phyloP scores from a whole-genome alignment of 2,329 filamentous ascomycete genomes.

The Aureobasidium uvarum region DNA sequence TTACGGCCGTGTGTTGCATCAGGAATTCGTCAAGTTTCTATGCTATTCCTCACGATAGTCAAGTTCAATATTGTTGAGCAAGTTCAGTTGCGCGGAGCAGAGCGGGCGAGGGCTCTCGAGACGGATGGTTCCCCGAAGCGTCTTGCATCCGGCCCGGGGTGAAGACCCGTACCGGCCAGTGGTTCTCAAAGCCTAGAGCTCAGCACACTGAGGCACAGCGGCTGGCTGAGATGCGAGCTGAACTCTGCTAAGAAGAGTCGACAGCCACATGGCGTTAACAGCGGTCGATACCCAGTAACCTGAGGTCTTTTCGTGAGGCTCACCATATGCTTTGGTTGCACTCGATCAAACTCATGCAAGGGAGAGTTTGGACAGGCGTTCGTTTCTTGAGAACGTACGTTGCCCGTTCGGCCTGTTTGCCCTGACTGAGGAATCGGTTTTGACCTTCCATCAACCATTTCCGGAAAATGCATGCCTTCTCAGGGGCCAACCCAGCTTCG shows the following conservation, averaged over 20 bases:
- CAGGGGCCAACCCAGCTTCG: not conserved
- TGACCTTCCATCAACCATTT: not conserved
- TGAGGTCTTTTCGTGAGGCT: not conserved
- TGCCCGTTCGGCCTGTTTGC: not conserved
- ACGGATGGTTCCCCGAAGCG: not conserved
- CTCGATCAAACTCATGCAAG: not conserved
- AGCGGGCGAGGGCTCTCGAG: not conserved
- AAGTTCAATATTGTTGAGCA: not conserved
- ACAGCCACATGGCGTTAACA: constrained; percentile 11
- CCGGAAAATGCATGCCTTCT: not conserved
- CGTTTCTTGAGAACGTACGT: constrained; percentile 3
- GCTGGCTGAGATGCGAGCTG: constrained; percentile 14
- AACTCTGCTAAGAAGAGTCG: not conserved
- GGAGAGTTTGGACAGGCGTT: constrained; percentile 7
- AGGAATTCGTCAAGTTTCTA: not conserved
- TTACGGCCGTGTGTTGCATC: not conserved
- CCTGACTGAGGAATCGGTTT: not conserved
- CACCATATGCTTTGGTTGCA: not conserved
- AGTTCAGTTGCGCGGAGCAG: not conserved
- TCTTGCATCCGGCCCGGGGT: not conserved
- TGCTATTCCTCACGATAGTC: not conserved
- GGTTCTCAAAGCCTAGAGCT: not conserved
- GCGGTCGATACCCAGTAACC: not conserved
- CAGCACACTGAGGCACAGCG: not conserved
- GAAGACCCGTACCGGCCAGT: not conserved